These are phyloP conservation scores for Moesziomyces sp. DNA, from an alignment of 1,284 basidiomycete species.

Conservation along the genomic window DNA sequence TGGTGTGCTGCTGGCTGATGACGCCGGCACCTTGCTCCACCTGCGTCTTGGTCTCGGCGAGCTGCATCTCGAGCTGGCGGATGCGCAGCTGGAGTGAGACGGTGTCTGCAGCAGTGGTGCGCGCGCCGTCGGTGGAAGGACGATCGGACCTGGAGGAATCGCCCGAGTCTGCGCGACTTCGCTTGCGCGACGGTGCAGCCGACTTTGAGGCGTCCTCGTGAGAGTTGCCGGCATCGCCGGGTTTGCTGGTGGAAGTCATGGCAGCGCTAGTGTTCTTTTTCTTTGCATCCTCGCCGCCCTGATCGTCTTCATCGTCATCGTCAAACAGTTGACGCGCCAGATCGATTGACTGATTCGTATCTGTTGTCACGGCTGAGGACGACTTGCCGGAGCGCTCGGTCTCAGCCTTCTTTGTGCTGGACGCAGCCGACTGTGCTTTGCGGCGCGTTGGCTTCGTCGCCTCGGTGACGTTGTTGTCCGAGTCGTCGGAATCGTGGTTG, in stretches of 20 bases:
- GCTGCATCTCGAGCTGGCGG: constrained; percentile 38
- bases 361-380: neutral
- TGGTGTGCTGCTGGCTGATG: constrained; percentile 29
- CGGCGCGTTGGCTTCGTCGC: neutral
- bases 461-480: neutral
- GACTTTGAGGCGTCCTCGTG: constrained; percentile 4
- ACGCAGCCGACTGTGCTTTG: constrained; percentile 4
- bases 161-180: constrained; percentile 19
- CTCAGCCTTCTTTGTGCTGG: neutral
- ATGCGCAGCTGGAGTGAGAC: constrained; percentile 33
- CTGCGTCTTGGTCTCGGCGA: constrained; percentile 28
- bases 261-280: neutral
- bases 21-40: constrained; percentile 16
- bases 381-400: neutral
- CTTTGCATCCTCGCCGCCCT: neutral
- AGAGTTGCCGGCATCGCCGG: neutral
- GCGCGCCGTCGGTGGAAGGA: constrained; percentile 11
- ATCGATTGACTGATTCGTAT: constrained; percentile 3
- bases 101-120: constrained; percentile 9
- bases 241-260: neutral
- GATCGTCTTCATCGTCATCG: constrained; percentile 11
- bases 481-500: neutral
- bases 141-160: constrained; percentile 22
- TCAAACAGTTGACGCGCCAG: constrained; percentile 23
- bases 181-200: constrained; percentile 15